Evolutionary conservation across 2,329 filamentous ascomycete species (phyloP).

Genomic region (Penicillium sp.): DNA sequence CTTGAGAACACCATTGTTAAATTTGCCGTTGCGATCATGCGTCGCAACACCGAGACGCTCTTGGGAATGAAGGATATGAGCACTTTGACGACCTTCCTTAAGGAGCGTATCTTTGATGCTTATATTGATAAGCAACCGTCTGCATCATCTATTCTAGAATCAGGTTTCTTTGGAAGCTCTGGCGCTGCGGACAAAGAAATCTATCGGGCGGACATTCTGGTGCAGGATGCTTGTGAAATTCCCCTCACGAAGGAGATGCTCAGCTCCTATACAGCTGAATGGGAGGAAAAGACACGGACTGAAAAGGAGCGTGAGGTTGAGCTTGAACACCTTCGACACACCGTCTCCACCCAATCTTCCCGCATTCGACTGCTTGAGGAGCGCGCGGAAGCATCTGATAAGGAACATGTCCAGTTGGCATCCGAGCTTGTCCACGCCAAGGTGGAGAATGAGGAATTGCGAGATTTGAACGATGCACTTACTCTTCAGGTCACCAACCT

Average conservation of each 20-base stretch:
- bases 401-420: slow-evolving; percentile 86
- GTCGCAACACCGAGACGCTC: slow-evolving; percentile 81
- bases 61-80: slow-evolving; percentile 90
- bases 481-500: slow-evolving; percentile 84
- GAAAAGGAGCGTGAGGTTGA: slow-evolving; percentile 85
- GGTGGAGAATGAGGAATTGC: slow-evolving; percentile 87
- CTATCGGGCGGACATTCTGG: slow-evolving; percentile 90
- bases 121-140: slow-evolving; percentile 96
- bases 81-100: slow-evolving; percentile 83
- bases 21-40: slow-evolving; percentile 94
- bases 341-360: slow-evolving; percentile 69
- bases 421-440: slow-evolving; percentile 91
- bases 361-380: slow-evolving; percentile 86
- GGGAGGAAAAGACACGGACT: slow-evolving; percentile 84
- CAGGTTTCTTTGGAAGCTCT: slow-evolving; percentile 94
- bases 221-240: slow-evolving; percentile 88
- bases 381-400: slow-evolving; percentile 83
- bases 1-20: slow-evolving; percentile 85
- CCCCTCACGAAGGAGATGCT: slow-evolving; percentile 83
- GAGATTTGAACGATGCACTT: slow-evolving; percentile 86
- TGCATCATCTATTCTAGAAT: slow-evolving; percentile 90
- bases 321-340: slow-evolving; percentile 71
- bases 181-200: slow-evolving; percentile 90
- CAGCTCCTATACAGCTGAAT: slow-evolving; percentile 79
- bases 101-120: slow-evolving; percentile 92